phyloP scores from a whole-genome alignment of 1,139 yeast species.

The Sugiyamaella novakii region DNA sequence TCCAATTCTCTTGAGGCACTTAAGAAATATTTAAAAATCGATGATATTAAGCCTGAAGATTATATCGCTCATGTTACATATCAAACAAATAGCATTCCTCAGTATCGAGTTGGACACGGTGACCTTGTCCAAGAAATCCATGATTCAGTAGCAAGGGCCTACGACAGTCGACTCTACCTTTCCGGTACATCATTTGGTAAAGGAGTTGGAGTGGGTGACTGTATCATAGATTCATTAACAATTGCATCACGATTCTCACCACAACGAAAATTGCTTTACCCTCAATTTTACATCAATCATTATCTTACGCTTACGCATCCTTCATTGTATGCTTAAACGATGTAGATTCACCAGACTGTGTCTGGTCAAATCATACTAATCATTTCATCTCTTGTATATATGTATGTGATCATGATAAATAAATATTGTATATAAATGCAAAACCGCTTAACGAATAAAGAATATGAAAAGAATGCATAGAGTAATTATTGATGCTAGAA shows the following conservation, averaged over 20 bases:
- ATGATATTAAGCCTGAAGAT: constrained; percentile 44
- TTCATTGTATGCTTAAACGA: constrained; percentile 23
- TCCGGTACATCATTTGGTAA: constrained; percentile 85
- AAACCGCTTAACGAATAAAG: too few relatives aligned
- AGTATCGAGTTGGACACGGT: constrained; percentile 72
- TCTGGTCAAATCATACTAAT: too few relatives aligned
- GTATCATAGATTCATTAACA: constrained; percentile 64
- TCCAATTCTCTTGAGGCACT: constrained; percentile 53
- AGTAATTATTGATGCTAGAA: constrained; percentile 75
- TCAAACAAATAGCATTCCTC: constrained; percentile 71
- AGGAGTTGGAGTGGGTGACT: constrained; percentile 91
- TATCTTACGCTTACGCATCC: constrained; percentile 34
- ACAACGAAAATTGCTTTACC: constrained; percentile 39
- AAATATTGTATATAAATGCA: constrained; percentile 13
- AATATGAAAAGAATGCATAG: constrained; percentile 71
- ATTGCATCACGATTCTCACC: constrained; percentile 50
- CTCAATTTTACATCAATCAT: constrained; percentile 36
- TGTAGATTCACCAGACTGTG: too few relatives aligned
- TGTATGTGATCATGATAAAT: constrained; percentile 6
- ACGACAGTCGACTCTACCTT: constrained; percentile 52
- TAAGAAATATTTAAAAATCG: constrained; percentile 47
- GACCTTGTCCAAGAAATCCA: constrained; percentile 48
- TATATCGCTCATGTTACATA: constrained; percentile 42
- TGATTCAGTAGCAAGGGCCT: constrained; percentile 42
- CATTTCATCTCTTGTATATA: too few relatives aligned